Evolutionary conservation across 805 yeast genomes (phyloP), one percentile per base, ranked within the genome.

Genomic region (Zygoascus bituminiphila): DNA sequence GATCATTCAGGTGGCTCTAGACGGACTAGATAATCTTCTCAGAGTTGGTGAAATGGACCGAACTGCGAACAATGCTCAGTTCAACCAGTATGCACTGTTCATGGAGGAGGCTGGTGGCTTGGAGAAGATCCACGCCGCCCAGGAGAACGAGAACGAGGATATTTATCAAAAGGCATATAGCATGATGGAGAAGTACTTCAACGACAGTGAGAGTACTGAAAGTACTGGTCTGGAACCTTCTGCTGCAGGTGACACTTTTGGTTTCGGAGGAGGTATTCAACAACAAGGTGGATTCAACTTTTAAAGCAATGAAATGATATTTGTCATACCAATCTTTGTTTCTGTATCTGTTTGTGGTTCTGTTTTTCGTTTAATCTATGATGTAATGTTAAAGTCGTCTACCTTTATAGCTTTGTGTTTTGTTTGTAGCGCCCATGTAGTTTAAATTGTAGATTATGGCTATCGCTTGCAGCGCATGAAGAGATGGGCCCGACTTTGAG

Each of bases 71-170:
- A 85, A 84, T 49, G 65, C 81, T 15, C 67, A 75, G 44, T 75
- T 81, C 60, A 93, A 93, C 69, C 87, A 85, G 66, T 84, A 89
- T 64, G 96, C 98, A 23, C 76, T 88, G 54, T 88, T 70, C 70
- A 85, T 93, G 63, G 98, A 93, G 72, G 97, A 91, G 67, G 97
- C 97, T 40, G 98, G 97, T 60, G 98, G 98, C 54, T 84, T 88
- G 81, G 98, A 93, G 67, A 89, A 87, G 73, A 91, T 93, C 60
- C 84, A 84, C 68, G 88, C 86, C 53, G 85, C 95, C 65, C 98
- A 93, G 75, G 79, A 77, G 65, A 88, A 87, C 70, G 86, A 81
- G 62, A 93, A 91, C 69, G 94, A 91, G 64, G 86, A 83, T 63
- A 86, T 93, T 62, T 93, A 93, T 69, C 79, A 84, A 64, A 89